Conservation (phyloP, 768 basidiomycete species). For the Filobasidium floriforme region DNA sequence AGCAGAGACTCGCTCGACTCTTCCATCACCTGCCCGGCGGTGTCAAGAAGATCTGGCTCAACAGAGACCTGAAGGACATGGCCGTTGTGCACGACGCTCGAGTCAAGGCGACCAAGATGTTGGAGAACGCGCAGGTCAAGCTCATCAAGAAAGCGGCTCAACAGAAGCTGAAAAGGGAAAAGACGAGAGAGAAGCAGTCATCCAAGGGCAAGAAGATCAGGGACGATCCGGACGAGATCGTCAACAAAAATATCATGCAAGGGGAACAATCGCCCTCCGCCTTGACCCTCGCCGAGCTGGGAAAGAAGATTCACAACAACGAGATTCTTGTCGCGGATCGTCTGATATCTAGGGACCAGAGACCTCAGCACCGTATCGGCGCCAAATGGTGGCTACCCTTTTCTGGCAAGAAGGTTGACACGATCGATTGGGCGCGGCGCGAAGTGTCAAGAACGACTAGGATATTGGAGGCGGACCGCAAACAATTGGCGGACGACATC, state of each 20-base stretch:
- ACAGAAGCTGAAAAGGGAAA: constrained; percentile 52
- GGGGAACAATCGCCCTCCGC: constrained; percentile 16
- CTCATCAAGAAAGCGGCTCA: constrained; percentile 71
- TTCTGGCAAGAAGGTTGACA: constrained; percentile 80
- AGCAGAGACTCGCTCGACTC: constrained; percentile 57
- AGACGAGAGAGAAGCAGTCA: constrained; percentile 51
- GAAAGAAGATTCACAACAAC: constrained; percentile 18
- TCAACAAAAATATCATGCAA: constrained; percentile 23
- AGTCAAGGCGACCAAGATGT: constrained; percentile 61
- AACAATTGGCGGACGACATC: constrained; percentile 37
- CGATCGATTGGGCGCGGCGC: constrained; percentile 77
- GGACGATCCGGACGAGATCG: constrained; percentile 28
- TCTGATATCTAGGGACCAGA: constrained; percentile 61
- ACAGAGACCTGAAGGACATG: constrained; percentile 77
- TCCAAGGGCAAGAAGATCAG: constrained; percentile 32
- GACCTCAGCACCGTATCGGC: constrained; percentile 71
- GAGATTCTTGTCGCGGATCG: constrained; percentile 49
- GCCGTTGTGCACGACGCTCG: constrained; percentile 75
- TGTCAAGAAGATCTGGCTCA: constrained; percentile 84
- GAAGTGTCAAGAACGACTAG: constrained; percentile 57
- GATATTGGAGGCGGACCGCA: constrained; percentile 46
- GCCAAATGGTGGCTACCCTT: constrained; percentile 49
- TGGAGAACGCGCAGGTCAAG: constrained; percentile 77
- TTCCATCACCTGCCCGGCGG: constrained; percentile 85
- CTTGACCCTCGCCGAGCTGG: constrained; percentile 12